These are phyloP conservation scores for Endogone sp. DNA, from an alignment of 192 early-diverging fungal species.

Conservation along the genomic window DNA sequence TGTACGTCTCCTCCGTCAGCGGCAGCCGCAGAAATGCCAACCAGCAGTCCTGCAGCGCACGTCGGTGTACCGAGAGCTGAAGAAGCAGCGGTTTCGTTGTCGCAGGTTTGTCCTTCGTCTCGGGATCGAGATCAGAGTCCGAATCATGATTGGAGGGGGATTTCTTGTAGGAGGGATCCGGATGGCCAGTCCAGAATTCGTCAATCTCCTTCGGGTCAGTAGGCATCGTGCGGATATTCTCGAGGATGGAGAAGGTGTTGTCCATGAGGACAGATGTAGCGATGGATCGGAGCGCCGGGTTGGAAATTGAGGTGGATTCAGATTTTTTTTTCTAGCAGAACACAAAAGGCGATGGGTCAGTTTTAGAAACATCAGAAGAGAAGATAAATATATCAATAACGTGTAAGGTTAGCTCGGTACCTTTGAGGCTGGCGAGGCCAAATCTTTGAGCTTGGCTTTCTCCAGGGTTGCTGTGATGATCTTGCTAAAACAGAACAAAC, in stretches of 20 bases:
- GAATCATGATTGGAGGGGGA: too few species aligned
- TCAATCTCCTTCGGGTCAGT: constrained; percentile 47
- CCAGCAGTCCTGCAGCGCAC: constrained; percentile 79
- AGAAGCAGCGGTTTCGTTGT: constrained; percentile 28
- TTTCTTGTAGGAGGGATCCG: constrained; percentile 20
- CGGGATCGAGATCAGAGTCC: constrained; percentile 11
- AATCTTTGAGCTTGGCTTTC: not conserved
- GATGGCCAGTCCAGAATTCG: constrained; percentile 62
- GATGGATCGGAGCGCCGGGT: not conserved
- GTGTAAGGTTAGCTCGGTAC: too few species aligned
- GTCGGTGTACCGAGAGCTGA: constrained; percentile 52
- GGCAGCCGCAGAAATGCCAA: constrained; percentile 64
- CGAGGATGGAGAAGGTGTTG: constrained; percentile 60
- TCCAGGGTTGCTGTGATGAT: constrained; percentile 13
- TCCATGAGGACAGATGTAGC: constrained; percentile 32
- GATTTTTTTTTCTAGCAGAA: not conserved
- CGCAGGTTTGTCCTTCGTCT: constrained; percentile 3
- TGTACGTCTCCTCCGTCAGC: constrained; percentile 71
- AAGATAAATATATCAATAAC: too few species aligned
- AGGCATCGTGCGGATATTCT: constrained; percentile 54
- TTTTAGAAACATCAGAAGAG: too few species aligned
- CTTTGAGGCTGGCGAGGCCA: constrained; percentile 4
- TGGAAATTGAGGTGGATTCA: not conserved
- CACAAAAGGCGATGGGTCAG: too few species aligned
- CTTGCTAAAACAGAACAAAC: constrained; percentile 3